phyloP scores from a whole-genome alignment of 2,329 filamentous ascomycete genomes.

The Hymenoscyphus repandus region DNA sequence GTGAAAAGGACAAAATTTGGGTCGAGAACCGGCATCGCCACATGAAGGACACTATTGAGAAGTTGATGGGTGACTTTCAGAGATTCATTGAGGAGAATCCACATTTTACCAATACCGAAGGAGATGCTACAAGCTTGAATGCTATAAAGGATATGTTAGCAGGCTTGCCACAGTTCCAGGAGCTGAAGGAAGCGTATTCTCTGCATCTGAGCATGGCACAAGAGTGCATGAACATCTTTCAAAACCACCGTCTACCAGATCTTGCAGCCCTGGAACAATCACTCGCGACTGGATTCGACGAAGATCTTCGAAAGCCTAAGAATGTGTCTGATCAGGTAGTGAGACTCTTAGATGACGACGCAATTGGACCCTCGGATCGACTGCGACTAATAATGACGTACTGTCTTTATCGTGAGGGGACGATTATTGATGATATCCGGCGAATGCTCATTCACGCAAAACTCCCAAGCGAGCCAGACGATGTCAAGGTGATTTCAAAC shows the following conservation, averaged over 20 bases:
- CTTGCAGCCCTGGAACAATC: slow-evolving; percentile 86
- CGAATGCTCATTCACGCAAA: slow-evolving; percentile 80
- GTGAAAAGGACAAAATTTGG: slow-evolving; percentile 91
- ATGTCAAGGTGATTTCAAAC: slow-evolving; percentile 70
- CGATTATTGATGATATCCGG: slow-evolving; percentile 77
- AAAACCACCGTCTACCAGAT: slow-evolving; percentile 77
- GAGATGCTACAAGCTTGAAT: slow-evolving; percentile 71
- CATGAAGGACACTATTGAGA: slow-evolving; percentile 97
- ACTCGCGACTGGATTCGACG: slow-evolving; percentile 85
- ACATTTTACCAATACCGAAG: slow-evolving; percentile 75
- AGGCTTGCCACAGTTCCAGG: slow-evolving; percentile 87
- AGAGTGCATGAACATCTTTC: slow-evolving; percentile 92
- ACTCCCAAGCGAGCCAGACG: slow-evolving; percentile 58
- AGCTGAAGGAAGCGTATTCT: slow-evolving; percentile 92
- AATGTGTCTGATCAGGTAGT: slow-evolving; percentile 82
- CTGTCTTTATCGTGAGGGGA: slow-evolving; percentile 77
- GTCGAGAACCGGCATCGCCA: slow-evolving; percentile 89
- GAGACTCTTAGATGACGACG: slow-evolving; percentile 80
- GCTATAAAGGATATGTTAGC: slow-evolving; percentile 97
- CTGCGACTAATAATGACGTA: slow-evolving; percentile 83
- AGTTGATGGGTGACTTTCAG: slow-evolving; percentile 86
- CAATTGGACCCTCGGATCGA: slow-evolving; percentile 66
- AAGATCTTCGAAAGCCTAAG: slow-evolving; percentile 87
- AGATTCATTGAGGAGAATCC: slow-evolving; percentile 88
- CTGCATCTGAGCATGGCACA: slow-evolving; percentile 95